phyloP scores from a whole-genome alignment of 2,329 filamentous ascomycete genomes.

The Orbilia javanica region DNA sequence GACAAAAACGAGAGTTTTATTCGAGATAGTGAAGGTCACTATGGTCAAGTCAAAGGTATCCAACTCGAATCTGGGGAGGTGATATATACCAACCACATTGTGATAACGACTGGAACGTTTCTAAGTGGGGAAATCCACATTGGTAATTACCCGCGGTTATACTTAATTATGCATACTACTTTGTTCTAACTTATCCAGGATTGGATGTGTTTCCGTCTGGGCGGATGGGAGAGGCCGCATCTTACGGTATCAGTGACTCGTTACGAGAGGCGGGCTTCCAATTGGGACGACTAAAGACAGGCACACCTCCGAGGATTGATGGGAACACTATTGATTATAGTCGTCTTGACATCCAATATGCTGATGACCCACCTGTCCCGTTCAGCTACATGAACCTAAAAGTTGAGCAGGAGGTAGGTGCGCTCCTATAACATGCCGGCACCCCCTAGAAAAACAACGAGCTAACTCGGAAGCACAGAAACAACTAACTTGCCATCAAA shows the following conservation, averaged over 20 bases:
- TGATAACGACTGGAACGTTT: slow-evolving; percentile 97
- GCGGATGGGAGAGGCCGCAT: slow-evolving; percentile 92
- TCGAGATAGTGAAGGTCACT: slow-evolving; percentile 58
- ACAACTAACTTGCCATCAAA: slow-evolving; percentile 87
- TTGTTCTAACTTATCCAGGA: slow-evolving; percentile 66
- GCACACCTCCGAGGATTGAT: slow-evolving; percentile 89
- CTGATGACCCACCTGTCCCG: slow-evolving; percentile 86
- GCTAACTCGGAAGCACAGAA: slow-evolving; percentile 63
- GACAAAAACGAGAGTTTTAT: slow-evolving; percentile 69
- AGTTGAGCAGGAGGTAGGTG: slow-evolving; percentile 76
- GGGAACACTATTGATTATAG: slow-evolving; percentile 84
- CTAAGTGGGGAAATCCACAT: slow-evolving; percentile 97
- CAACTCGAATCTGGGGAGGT: slow-evolving; percentile 88
- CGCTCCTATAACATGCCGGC: not conserved
- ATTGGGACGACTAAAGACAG: slow-evolving; percentile 91
- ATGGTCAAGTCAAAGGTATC: slow-evolving; percentile 84
- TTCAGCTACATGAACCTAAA: slow-evolving; percentile 89
- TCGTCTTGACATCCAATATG: slow-evolving; percentile 77
- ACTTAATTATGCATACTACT: not conserved
- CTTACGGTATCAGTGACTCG: slow-evolving; percentile 91
- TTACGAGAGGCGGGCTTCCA: slow-evolving; percentile 88
- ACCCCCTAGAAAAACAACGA: not conserved
- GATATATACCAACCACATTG: slow-evolving; percentile 81
- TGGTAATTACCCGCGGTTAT: slow-evolving; percentile 26
- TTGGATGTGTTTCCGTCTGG: slow-evolving; percentile 86